Base-by-base conservation (phyloP, 169 alveolate species). In the Cryptosporidium sp. region DNA sequence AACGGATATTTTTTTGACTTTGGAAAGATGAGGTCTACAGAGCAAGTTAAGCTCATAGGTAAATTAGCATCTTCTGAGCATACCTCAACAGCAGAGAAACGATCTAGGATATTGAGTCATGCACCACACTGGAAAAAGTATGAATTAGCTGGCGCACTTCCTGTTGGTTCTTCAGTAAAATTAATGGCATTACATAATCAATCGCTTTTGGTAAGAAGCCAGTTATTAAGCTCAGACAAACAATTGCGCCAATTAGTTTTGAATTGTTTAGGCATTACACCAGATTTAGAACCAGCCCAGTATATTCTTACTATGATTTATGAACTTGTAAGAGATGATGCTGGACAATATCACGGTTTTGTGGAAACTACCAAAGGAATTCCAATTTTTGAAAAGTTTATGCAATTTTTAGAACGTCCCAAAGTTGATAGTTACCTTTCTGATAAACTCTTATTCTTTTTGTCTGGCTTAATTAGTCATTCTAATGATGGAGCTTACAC, bases 21-120 rank as follows among this genome's bases (percentile, higher is more conserved):
- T 60, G 65, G 62, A 51, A 44, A 80, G 31, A 80, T 80, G 89
- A 80, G 89, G 68, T 80, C 89, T 5, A 62, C 89, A 7, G 89
- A 80, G 65, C 89, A 80, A 65, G 89, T 80, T n/a, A 80, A 80
- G 62, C 89, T 80, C 67, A 80, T 80, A 42, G 89, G 89, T 12
- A 80, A 80, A 39, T 62, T 80, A 62, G 89, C 89, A 37, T 62
- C 68, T n/a, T 80, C 89, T 44, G 89, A 80, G 35, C 89, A 80
- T 61, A 80, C 89, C 2, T 80, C 89, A 12, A 80, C 89, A 0
- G 89, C 89, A 23, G 89, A 80, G 75, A 80, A 80, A 16, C 72
- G 89, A 39, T 60, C 89, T 33, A 80, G 89, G 26, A 80, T 80
- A 12, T 56, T 80, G 33, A 67, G 89, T 23, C 89, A 80, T 60